Base-by-base conservation (phyloP, 2,329 filamentous ascomycete species). In the Zymoseptoria pseudotritici region DNA sequence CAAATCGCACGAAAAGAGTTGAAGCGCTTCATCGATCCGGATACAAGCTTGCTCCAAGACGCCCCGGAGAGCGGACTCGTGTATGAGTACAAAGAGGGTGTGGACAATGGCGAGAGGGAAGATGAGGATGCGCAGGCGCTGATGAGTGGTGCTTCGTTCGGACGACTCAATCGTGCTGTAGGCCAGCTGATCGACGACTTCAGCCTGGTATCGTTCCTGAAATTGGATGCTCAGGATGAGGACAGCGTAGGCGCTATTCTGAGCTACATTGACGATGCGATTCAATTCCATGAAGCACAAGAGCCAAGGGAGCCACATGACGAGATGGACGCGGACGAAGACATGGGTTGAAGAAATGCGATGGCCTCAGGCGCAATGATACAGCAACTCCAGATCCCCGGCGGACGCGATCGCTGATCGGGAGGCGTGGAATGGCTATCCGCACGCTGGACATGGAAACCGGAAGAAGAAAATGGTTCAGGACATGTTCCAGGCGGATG, bases 191-290 rank as follows among this genome's bases (percentile, higher is more conserved):
- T 99, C 66, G 94, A 97, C 74, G 94, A 91, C 75, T 99, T 97
- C 77, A 96, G 91, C 77, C 95, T 99, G 90, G 90, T 99, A 11
- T 96, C 90, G 54, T 99, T 96, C 72, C 80, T 97, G 59, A 90
- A 92, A 77, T 80, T 97, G 52, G 90, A 97, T 71, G 88, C 87
- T 26, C 89, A 94, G 66, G 87, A 96, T 69, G 93, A 97, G 76
- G 91, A 97, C 69, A 97, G 93, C 71, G 86, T 97, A 3, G 87
- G 83, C 1, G 86, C 82, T 1, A 87, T 96, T 24, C 76, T 97
- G 67, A 96, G 91, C 79, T 91, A 95, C 76, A 94, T 97, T 67
- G 92, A 97, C 73, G 91, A 97, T 76, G 89, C 90, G 26, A 94
- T 96, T 66, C 92, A 96, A 73, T 97, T 85, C 74, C 90, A 96